Base-by-base conservation (phyloP, 1,284 basidiomycete genomes). In the Puccinia horiana region DNA sequence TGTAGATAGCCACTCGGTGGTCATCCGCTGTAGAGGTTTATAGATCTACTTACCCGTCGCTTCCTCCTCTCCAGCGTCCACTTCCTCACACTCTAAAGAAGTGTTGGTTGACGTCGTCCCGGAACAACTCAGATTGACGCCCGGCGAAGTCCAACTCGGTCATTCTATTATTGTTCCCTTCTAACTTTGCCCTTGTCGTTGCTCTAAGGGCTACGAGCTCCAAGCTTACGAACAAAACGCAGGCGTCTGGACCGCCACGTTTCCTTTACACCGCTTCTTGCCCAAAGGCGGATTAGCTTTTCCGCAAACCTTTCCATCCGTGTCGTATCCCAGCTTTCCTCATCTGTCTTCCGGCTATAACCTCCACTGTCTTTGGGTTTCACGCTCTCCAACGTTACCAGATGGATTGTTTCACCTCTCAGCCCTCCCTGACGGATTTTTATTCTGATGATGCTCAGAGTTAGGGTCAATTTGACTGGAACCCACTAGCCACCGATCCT, bases 231-330 rank as follows among this genome's bases (percentile, higher is more conserved):
- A 26, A 73, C 70, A 47, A 47, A 35, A 52, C 70, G 70, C 47
- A 73, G 70, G 70, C 70, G 70, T 73, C 70, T 52, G 70, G 70
- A 73, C 47, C 9, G 70, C 70, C 47, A 16, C 70, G 47, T 73
- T 73, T 73, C 5, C 20, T 23, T 23, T 47, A 47, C n/a, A n/a
- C n/a, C 18, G 11, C 70, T 14, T 47, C 23, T 12, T 18, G 65
- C 65, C 20, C 42, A 20, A 42, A 42, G n/a, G 40, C 37, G 35
- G 5, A 18, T 12, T 37, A 42, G 35, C 65, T 47, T 69, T 69
- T 69, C 8, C 6, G 12, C 23, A 58, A 9, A 18, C 26, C 69
- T 23, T 72, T 29, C 26, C 44, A 40, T 72, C 69, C 44, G 5
- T 37, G 42, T 37, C 65, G 42, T n/a, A 32, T 32, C n/a, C 63